Conservation (phyloP, 805 yeast genomes). For the Pichia exigua region DNA sequence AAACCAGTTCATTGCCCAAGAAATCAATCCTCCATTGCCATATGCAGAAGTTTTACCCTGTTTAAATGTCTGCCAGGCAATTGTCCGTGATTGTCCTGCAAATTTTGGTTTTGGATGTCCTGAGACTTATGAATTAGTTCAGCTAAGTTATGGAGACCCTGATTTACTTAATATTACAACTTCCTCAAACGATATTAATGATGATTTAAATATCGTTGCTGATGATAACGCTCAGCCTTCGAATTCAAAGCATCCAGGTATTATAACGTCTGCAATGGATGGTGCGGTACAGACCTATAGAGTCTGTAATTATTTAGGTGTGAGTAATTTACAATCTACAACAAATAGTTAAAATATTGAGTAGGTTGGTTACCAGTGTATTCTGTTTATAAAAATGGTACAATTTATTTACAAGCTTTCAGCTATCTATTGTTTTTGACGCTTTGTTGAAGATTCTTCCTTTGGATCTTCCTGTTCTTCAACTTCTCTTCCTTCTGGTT, state of each 20-base stretch:
- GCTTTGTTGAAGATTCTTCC: neutral
- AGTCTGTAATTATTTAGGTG: slow-evolving; percentile 38
- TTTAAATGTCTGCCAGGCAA: slow-evolving; percentile 64
- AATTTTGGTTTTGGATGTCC: slow-evolving; percentile 76
- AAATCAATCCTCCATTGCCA: slow-evolving; percentile 43
- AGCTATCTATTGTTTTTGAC: neutral
- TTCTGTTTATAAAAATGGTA: neutral
- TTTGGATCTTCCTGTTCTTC: slow-evolving; percentile 2
- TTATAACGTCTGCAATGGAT: slow-evolving; percentile 3
- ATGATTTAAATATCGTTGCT: neutral
- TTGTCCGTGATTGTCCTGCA: slow-evolving; percentile 80
- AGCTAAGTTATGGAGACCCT: slow-evolving; percentile 32
- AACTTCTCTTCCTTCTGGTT: neutral
- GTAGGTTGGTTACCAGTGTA: neutral
- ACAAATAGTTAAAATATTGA: neutral
- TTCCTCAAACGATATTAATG: neutral
- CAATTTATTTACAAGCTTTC: neutral
- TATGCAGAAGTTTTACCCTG: slow-evolving; percentile 88
- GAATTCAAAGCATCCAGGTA: neutral
- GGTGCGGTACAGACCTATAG: slow-evolving; percentile 13
- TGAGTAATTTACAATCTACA: neutral
- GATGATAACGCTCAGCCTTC: too few relatives aligned
- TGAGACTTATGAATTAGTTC: slow-evolving; percentile 25
- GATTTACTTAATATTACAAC: slow-evolving; percentile 10
- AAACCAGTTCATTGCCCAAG: slow-evolving; percentile 45